Evolutionary conservation across 495 filamentous ascomycete species (phyloP), one percentile per base, ranked within the genome.

Genomic region (Hypoxylon fuscum): DNA sequence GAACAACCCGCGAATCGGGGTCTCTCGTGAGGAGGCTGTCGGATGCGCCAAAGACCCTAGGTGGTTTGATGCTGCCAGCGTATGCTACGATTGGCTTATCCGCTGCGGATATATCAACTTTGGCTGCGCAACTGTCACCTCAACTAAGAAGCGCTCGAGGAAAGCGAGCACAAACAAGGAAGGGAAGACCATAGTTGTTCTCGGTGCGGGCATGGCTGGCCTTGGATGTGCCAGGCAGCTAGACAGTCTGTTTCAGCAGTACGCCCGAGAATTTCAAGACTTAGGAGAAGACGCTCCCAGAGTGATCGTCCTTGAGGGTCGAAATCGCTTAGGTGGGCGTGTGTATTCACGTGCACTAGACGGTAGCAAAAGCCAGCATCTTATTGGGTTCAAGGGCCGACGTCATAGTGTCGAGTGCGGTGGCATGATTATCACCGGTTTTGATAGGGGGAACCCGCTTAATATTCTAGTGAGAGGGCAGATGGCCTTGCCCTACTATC

Each of bases 61-160:
- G n/a, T 97, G 93, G 88, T 95, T 96, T 72, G 88, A 90, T 45
- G 85, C 95, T 42, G 96, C 96, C 4, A 87, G 86, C 22, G 84
- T 97, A 37, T 93, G 92, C 45, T 95, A 92, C 70, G 90, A 96
- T 72, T 98, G 93, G 93, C 85, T 99, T 14, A 80, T 92, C 27
- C 86, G 95, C 38, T 85, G 89, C 52, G 95, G 96, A 6, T 96
- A 97, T 71, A 96, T 99, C 77, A 99, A 99, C 75, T 96, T 92
- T 74, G 95, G 95, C 15, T 97, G 93, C 68, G 80, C 96, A 5
- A 89, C 93, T 66, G 29, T 76, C 5, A 65, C 64, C n/a, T 41
- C 64, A 1, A 7, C 22, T 10, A 67, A 59, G 58, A 79, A 88
- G 42, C 83, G 86, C 2, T 18, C 52, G 12, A 46, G 46, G 25